Evolutionary conservation across 2,329 filamentous ascomycete species (phyloP).

Genomic region (Aureobasidium vineae): DNA sequence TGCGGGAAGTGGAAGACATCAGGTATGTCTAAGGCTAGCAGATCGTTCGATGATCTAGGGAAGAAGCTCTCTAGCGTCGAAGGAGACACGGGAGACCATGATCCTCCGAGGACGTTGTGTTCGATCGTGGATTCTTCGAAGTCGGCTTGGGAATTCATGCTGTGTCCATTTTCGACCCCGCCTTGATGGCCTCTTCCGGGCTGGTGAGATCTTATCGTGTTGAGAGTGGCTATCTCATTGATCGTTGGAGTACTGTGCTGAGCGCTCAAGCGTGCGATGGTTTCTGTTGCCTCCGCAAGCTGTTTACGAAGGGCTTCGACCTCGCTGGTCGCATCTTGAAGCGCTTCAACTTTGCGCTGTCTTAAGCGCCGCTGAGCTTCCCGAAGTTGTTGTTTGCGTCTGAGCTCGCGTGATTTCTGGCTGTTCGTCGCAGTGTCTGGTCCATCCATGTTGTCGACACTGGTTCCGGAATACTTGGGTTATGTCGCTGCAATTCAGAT

Average conservation of each 20-base stretch:
- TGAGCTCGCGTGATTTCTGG: constrained; percentile 2
- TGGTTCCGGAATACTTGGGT: background rate
- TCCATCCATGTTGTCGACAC: background rate
- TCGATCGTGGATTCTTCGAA: background rate
- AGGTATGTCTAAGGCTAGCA: background rate
- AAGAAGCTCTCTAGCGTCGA: background rate
- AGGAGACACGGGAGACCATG: background rate
- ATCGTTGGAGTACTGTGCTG: background rate
- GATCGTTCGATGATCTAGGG: background rate
- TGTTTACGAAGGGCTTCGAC: constrained; percentile 8
- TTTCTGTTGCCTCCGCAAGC: constrained; percentile 9
- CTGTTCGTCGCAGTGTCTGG: background rate
- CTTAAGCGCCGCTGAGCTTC: constrained; percentile 2
- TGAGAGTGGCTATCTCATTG: background rate
- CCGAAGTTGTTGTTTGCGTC: background rate
- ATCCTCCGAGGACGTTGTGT: background rate
- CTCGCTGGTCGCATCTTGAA: constrained; percentile 9
- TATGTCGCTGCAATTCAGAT: background rate
- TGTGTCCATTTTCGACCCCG: background rate
- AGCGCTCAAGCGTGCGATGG: background rate
- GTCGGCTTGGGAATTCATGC: background rate
- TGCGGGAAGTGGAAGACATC: background rate
- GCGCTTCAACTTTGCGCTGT: constrained; percentile 4
- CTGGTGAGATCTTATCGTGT: background rate
- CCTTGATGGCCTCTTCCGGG: too few species aligned